phyloP scores from a whole-genome alignment of 208 protist species.

The Trypanosoma rangeli region DNA sequence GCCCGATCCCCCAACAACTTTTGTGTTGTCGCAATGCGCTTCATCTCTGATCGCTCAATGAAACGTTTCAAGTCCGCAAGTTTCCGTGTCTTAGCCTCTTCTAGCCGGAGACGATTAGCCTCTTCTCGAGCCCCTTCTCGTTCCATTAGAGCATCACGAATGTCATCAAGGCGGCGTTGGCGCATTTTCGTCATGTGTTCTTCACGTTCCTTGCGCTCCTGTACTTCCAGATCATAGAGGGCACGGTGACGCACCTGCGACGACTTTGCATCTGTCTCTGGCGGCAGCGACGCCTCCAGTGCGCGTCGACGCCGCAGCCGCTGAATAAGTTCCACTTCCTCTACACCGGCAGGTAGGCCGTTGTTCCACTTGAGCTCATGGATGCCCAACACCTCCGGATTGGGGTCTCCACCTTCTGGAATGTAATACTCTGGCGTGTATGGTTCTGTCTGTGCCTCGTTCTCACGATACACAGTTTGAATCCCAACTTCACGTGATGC shows the following conservation, averaged over 20 bases:
- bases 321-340: conserved; percentile 89
- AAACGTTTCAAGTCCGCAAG: conserved; percentile 39
- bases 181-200: conserved; percentile 72
- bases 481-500: conserved; percentile 30
- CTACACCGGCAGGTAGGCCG: conserved; percentile 73
- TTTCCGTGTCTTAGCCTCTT: conserved; percentile 53
- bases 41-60: conserved; percentile 52
- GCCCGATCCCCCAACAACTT: conserved; percentile 26
- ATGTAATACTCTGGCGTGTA: conserved; percentile 90
- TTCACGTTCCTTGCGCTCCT: conserved; percentile 88
- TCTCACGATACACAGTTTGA: conserved; percentile 83
- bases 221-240: conserved; percentile 80
- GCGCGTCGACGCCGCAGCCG: conserved; percentile 81
- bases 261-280: conserved; percentile 49
- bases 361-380: conserved; percentile 58
- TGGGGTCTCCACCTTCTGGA: conserved; percentile 48
- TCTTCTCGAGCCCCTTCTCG: conserved; percentile 72
- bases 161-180: conserved; percentile 61
- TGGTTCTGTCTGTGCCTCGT: conserved; percentile 88
- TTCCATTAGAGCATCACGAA: conserved; percentile 50
- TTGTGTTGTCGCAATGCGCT: conserved; percentile 36
- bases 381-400: conserved; percentile 75
- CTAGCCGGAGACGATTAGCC: conserved; percentile 50
- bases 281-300: conserved; percentile 65
- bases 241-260: conserved; percentile 44